Base-by-base conservation (phyloP, 768 basidiomycete genomes). In the Suillus sp. region DNA sequence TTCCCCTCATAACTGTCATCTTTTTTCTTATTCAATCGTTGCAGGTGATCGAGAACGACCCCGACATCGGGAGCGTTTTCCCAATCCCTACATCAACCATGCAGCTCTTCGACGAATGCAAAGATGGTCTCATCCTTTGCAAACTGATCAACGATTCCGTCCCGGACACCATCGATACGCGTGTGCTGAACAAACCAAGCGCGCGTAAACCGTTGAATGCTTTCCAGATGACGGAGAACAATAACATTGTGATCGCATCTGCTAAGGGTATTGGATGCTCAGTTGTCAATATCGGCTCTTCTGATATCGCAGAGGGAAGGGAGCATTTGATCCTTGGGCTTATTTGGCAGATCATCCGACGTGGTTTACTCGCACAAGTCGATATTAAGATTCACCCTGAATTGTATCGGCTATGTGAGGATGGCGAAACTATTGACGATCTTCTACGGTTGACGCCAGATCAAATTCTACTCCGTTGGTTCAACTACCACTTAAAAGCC, bases 141-240 rank as follows among this genome's bases (percentile, higher is more conserved):
- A 99, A 98, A 83, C 89, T 99, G 67, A 95, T 99, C 84, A 96
- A 99, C 77, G 96, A 99, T 79, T 96, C 97, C 50, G 97, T 99
- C 4, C 96, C 97, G 13, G 96, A 99, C 77, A 99, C 97, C 7
- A 99, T 99, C 79, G 96, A 99, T 78, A 92, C 88, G 65, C 96
- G 97, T 83, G 97, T 99, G 8, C 83, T 99, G 69, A 99, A 99
- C 83, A 96, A 91, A 75, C 86, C 95, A 0, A 83, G 83, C 3
- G 68, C 84, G 3, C 85, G 86, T 43, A 96, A 95, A 78, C 86
- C 92, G 0, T 83, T 99, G 54, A 99, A 99, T 73, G 93, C 94
- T 0, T 99, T 99, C 86, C 95, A 99, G 72, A 98, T 98, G 70
- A 99, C 97, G 0, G 97, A 99, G 76, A 99, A 99, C 81, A 99